Evolutionary conservation across 768 basidiomycete species (phyloP), one percentile per base, ranked within the genome.

Genomic region (Paxillus involutus): DNA sequence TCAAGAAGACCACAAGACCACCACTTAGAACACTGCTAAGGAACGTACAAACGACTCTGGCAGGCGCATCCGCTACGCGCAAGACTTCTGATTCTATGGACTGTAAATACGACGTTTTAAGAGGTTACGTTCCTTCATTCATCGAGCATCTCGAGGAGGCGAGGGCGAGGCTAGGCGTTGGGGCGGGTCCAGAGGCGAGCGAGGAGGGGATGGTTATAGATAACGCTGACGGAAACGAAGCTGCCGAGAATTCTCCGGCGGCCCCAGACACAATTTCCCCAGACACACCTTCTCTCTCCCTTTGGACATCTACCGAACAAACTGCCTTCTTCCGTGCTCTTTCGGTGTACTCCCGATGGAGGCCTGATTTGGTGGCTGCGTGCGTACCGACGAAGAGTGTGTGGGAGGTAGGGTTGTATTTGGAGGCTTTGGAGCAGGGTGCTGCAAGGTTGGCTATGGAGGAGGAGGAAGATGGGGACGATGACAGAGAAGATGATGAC

Each of bases 321-420:
- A 75, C 83, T 26, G 58, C 64, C 0, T 90, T 94, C 71, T 94
- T 92, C 67, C 86, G 82, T 66, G 85, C 80, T 0, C 68, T 94
- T 19, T 70, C 78, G 26, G 66, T 84, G 2, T 73, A 88, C 68
- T 93, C 91, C 17, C 79, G 88, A 24, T 76, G 88, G 41, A 73
- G 89, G 19, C 88, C 90, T 1, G 92, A 94, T 67, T 77, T 93
- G 44, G 86, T 94, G 47, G 83, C 89, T 0, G 75, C 73, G 6
- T 79, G 79, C 46, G 73, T 93, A n/a, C 75, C 75, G 54, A 84
- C 86, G 19, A 91, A 88, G 71, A 81, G 75, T 13, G 74, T 80
- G 9, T 69, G 80, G 47, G 89, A 94, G 55, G 86, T 94, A 19
- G 82, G 80, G 55, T 69, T 77, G 26, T 93, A 91, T 62, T 69